Conservation (phyloP, 2,329 filamentous ascomycete species). For the Alternaria hordeiaustralica region DNA sequence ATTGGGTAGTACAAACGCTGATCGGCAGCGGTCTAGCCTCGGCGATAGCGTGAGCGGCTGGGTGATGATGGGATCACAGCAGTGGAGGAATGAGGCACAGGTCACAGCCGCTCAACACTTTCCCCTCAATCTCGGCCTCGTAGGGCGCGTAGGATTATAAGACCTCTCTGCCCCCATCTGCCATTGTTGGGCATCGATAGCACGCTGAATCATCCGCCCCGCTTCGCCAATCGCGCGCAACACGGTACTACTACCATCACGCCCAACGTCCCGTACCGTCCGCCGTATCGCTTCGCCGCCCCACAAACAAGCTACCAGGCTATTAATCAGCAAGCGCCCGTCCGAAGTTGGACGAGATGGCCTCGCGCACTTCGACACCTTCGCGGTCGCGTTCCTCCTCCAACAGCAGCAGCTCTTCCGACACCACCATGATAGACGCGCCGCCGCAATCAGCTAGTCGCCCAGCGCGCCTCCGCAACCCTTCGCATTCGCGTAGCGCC, state of each 20-base stretch:
- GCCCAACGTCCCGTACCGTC: conserved; percentile 3
- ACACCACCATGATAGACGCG: conserved; percentile 45
- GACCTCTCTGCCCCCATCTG: neutral
- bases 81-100: conserved; percentile 6
- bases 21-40: conserved; percentile 6
- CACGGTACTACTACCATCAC: neutral
- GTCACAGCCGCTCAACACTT: conserved; percentile 9
- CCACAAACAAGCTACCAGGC: conserved; percentile 5
- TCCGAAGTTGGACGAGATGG: conserved; percentile 24
- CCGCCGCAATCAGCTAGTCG: conserved; percentile 31
- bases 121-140: neutral
- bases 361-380: conserved; percentile 38
- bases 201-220: neutral
- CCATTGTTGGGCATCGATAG: neutral
- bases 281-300: conserved; percentile 2
- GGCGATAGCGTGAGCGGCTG: conserved; percentile 7
- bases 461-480: conserved; percentile 37
- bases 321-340: conserved; percentile 7
- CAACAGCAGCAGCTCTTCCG: conserved; percentile 37
- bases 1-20: conserved; percentile 3
- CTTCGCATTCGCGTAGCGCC: conserved; percentile 25
- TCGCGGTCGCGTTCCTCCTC: conserved; percentile 41
- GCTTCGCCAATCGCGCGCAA: neutral
- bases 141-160: neutral
- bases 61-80: conserved; percentile 4